Percentiles rank a stretch among this genome's conserved stretches.
Evolutionary conservation across 2,329 filamentous ascomycete species (phyloP).

Genomic region (Monosporascus sp.): DNA sequence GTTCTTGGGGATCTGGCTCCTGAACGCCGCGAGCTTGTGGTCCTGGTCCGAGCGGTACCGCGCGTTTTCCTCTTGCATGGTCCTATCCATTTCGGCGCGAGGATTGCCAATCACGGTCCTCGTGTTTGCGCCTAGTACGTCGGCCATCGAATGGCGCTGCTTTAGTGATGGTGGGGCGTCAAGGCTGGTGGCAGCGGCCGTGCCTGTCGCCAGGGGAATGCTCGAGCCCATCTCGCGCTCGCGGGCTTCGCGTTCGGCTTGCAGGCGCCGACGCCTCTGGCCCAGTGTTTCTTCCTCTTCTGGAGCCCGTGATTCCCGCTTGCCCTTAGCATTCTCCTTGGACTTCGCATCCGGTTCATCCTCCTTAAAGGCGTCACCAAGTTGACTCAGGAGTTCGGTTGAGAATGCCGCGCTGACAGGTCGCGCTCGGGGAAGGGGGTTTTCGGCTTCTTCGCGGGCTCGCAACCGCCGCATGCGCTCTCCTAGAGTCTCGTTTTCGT

Average conservation of each 20-base stretch:
- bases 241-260: constrained; percentile 62
- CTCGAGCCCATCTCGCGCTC: constrained; percentile 45
- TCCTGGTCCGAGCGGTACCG: constrained; percentile 38
- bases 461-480: constrained; percentile 62
- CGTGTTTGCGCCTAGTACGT: constrained; percentile 45
- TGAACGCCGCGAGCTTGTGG: constrained; percentile 42
- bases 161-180: constrained; percentile 40
- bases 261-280: constrained; percentile 68
- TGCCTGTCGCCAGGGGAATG: constrained; percentile 12
- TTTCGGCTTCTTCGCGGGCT: constrained; percentile 44
- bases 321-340: constrained; percentile 26
- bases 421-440: constrained; percentile 44
- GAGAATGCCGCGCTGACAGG: constrained; percentile 64
- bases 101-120: constrained; percentile 33
- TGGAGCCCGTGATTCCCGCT: constrained; percentile 22
- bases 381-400: constrained; percentile 61
- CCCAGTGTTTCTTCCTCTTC: constrained; percentile 73
- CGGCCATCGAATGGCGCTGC: constrained; percentile 43
- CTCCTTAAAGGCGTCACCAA: constrained; percentile 46
- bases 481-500: constrained; percentile 62
- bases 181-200: constrained; percentile 24
- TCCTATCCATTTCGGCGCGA: constrained; percentile 36
- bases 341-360: constrained; percentile 22
- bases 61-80: constrained; percentile 35
- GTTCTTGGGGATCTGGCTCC: constrained; percentile 43